Conservation (phyloP, 2,329 filamentous ascomycete genomes). For the Cercospora nicotianae region DNA sequence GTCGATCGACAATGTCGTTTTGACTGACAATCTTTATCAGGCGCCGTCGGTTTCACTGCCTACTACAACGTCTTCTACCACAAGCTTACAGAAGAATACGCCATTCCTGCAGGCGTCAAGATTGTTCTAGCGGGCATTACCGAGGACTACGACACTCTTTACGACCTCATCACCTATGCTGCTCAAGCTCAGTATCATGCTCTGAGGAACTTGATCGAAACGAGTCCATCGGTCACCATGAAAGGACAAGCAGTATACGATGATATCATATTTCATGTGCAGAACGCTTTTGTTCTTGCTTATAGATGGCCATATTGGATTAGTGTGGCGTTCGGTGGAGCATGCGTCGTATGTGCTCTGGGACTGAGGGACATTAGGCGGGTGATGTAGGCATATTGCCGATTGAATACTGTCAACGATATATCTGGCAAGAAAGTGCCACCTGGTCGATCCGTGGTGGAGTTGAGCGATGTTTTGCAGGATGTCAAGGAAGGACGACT, state of each 20-base stretch:
- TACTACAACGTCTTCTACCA: slow-evolving; percentile 57
- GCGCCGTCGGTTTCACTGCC: slow-evolving; percentile 52
- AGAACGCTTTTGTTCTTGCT: slow-evolving; percentile 33
- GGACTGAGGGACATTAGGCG: background rate
- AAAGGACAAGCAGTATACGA: slow-evolving; percentile 3
- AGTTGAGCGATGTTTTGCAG: background rate
- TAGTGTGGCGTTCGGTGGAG: slow-evolving; percentile 37
- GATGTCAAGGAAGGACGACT: background rate
- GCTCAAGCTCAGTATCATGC: slow-evolving; percentile 28
- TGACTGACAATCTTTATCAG: background rate
- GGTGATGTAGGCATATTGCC: background rate
- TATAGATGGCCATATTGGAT: slow-evolving; percentile 39
- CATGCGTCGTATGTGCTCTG: background rate
- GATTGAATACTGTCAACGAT: background rate
- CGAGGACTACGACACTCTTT: slow-evolving; percentile 22
- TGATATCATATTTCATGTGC: slow-evolving; percentile 30
- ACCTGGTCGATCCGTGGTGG: background rate
- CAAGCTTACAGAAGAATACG: slow-evolving; percentile 35
- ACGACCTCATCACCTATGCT: slow-evolving; percentile 26
- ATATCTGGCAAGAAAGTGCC: background rate
- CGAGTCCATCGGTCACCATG: background rate
- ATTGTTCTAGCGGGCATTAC: slow-evolving; percentile 7
- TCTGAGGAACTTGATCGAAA: background rate
- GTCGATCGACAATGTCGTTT: background rate
- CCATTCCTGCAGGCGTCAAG: slow-evolving; percentile 18